Conservation (phyloP, 2,329 filamentous ascomycete genomes). For the Cladosporium sp. region DNA sequence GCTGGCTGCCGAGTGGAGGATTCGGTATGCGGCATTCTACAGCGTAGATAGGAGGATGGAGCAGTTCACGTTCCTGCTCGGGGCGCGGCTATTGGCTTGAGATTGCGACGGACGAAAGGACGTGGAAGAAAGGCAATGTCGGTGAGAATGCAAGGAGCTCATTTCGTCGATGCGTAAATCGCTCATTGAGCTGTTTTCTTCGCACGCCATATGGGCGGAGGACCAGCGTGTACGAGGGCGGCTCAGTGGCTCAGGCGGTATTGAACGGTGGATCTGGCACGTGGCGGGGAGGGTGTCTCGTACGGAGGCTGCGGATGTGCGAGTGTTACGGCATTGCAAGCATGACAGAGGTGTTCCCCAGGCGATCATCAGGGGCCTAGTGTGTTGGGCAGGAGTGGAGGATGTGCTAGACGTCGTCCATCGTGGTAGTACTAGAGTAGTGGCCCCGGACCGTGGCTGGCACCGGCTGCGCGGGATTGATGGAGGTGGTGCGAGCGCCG, state of each 20-base stretch:
- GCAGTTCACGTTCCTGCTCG: neutral
- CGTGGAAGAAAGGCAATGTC: neutral
- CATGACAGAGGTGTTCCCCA: neutral
- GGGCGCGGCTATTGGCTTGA: slow-evolving; percentile 7
- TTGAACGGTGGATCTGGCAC: neutral
- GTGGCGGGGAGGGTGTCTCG: neutral
- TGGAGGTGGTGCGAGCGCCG: neutral
- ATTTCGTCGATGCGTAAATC: neutral
- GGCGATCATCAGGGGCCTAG: neutral
- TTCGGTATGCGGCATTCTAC: slow-evolving; percentile 7
- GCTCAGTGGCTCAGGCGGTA: neutral
- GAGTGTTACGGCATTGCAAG: neutral
- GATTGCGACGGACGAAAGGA: neutral
- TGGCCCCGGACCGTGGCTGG: neutral
- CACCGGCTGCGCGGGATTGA: neutral
- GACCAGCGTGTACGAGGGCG: neutral
- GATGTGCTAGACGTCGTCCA: neutral
- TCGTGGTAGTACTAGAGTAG: neutral
- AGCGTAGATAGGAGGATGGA: slow-evolving; percentile 12
- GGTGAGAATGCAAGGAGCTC: slow-evolving; percentile 11
- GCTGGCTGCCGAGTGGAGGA: slow-evolving; percentile 2
- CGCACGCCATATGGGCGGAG: neutral
- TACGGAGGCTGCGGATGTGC: neutral
- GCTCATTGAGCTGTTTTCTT: slow-evolving; percentile 1
- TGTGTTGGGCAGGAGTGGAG: neutral